Evolutionary conservation across 2,329 filamentous ascomycete genomes (phyloP).

Genomic region (Cladosporium sphaerospermum): DNA sequence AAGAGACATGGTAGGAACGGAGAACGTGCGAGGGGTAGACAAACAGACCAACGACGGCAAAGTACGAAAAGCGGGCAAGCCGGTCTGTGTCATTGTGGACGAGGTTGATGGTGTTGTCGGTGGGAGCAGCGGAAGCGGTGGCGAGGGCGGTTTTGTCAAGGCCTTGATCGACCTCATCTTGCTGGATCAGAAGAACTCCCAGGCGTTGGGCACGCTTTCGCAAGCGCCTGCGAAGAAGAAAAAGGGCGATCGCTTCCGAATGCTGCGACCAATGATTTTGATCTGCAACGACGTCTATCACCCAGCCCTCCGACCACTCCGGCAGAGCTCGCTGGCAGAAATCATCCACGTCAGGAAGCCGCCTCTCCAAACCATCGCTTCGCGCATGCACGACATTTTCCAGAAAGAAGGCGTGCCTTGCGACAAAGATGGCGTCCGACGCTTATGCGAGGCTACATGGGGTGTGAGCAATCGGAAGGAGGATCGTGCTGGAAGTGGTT

Average conservation of each 20-base stretch:
- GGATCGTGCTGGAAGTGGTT: slow-evolving; percentile 45
- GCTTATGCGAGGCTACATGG: slow-evolving; percentile 77
- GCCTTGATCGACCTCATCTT: slow-evolving; percentile 86
- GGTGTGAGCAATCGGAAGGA: slow-evolving; percentile 69
- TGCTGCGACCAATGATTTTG: slow-evolving; percentile 81
- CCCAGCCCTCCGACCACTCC: slow-evolving; percentile 74
- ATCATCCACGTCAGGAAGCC: slow-evolving; percentile 89
- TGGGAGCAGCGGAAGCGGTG: slow-evolving; percentile 61
- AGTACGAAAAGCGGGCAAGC: slow-evolving; percentile 67
- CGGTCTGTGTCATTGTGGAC: slow-evolving; percentile 89
- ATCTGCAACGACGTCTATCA: slow-evolving; percentile 98
- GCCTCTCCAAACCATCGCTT: slow-evolving; percentile 75
- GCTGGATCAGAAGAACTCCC: slow-evolving; percentile 75
- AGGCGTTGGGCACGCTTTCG: slow-evolving; percentile 28
- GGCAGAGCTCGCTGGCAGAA: slow-evolving; percentile 80
- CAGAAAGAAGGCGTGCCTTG: slow-evolving; percentile 81
- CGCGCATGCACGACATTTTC: slow-evolving; percentile 75
- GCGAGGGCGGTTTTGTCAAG: slow-evolving; percentile 89
- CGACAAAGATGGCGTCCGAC: slow-evolving; percentile 81
- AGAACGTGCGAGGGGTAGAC: slow-evolving; percentile 75
- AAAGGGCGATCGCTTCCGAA: slow-evolving; percentile 78
- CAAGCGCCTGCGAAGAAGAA: slow-evolving; percentile 47
- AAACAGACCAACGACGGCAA: slow-evolving; percentile 47
- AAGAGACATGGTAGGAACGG: slow-evolving; percentile 83
- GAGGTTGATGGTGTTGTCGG: slow-evolving; percentile 92